Percentiles rank a stretch among this genome's conserved stretches.
These are phyloP conservation scores for Sesbania bispinosa DNA, from an alignment of 306 rosid species.

Conservation along the genomic window DNA sequence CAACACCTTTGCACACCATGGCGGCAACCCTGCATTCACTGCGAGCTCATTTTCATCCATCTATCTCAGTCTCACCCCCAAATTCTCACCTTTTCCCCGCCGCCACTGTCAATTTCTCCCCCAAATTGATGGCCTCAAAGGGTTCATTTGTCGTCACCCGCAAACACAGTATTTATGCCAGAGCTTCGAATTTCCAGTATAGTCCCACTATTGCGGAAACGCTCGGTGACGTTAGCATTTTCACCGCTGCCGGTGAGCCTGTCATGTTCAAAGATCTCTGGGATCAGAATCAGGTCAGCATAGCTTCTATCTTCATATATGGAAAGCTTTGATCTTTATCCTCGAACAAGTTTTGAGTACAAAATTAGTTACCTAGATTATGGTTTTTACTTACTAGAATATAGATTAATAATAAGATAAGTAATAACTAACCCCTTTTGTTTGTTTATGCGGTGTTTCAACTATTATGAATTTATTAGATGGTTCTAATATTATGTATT, in stretches of 20 bases:
- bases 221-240: slow-evolving; percentile 46
- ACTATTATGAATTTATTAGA: background rate
- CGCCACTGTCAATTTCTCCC: background rate
- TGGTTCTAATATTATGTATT: background rate
- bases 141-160: background rate
- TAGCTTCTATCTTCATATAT: background rate
- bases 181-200: slow-evolving; percentile 42
- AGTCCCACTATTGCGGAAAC: slow-evolving; percentile 35
- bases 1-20: slow-evolving; percentile 44
- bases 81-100: background rate
- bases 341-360: background rate
- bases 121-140: background rate
- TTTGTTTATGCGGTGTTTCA: background rate
- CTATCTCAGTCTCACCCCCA: slow-evolving; percentile 21
- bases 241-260: slow-evolving; percentile 66
- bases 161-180: slow-evolving; percentile 28
- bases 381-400: background rate
- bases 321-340: slow-evolving; percentile 6
- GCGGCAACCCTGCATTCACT: slow-evolving; percentile 35
- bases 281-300: slow-evolving; percentile 62
- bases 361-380: background rate
- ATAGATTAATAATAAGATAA: background rate
- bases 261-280: slow-evolving; percentile 64
- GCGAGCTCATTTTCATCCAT: slow-evolving; percentile 18
- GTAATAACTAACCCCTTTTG: background rate